Evolutionary conservation across 2,329 filamentous ascomycete genomes (phyloP), one percentile per base, ranked within the genome.

Genomic region (Ophiosphaerella herpotricha): DNA sequence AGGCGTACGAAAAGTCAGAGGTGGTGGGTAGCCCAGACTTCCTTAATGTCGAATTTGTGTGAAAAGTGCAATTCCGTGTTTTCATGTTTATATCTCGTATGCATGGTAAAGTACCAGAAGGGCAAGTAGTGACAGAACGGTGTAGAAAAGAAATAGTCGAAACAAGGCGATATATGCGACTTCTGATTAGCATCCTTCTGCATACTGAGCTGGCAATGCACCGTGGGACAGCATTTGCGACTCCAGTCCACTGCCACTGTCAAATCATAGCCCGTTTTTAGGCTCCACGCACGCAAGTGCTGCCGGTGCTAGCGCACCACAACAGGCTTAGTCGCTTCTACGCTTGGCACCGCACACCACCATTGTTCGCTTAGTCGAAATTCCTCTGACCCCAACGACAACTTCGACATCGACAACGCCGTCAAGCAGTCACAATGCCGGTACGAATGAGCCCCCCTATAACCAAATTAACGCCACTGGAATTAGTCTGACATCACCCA

Each of bases 371-470:
- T 34, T 21, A 14, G 21, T 23, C 16, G 21, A 49, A 50, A 44
- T 46, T 48, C 52, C 26, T 37, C 38, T 38, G 14, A 43, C 29
- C 31, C 26, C 43, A 63, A 60, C 67, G 62, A 68, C 63, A 65
- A 60, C 52, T 56, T 65, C 66, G 64, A 67, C 67, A 68, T 70
- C 62, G 66, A 66, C 67, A 60, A 60, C 53, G 42, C 53, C 62
- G 46, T 57, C 60, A 62, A 66, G 58, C 62, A 67, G 65, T 68
- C 70, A 73, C 63, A 63, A 73, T 73, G 70, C 70, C 70, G 68
- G 70, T 73, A 73, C 52, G 69, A 54, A 46, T 43, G 43, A 55
- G 43, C 52, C 52, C 39, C 21, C 34, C 40, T 45, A 36, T 39
- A 24, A 35, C 12, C 43, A 12, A 29, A 14, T 43, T 9, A 18